These are phyloP conservation scores for Coemansia sp. DNA, from an alignment of 371 early-diverging fungal species.

Conservation along the genomic window DNA sequence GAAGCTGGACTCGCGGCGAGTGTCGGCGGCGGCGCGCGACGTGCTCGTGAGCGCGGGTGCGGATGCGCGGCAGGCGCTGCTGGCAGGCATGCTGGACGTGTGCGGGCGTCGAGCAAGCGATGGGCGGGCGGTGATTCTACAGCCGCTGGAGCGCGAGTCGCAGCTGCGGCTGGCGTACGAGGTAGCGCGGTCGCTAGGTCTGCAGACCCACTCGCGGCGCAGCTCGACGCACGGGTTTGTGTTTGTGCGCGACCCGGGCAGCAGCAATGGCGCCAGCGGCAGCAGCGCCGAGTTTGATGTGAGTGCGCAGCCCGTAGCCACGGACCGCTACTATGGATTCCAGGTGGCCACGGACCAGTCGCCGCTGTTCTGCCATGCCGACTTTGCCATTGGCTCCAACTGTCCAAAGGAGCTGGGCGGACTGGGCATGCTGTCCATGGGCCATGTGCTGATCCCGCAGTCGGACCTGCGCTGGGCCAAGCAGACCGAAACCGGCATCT, in stretches of 20 bases:
- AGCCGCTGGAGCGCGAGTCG: constrained; percentile 21
- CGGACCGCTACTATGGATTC: constrained; percentile 41
- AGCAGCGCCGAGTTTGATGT: constrained; percentile 21
- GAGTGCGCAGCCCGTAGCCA: constrained; percentile 10
- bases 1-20: not conserved
- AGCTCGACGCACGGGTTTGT: constrained; percentile 28
- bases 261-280: not conserved
- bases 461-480: constrained; percentile 96
- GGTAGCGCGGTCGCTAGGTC: constrained; percentile 37
- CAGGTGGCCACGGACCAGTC: constrained; percentile 43
- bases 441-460: constrained; percentile 96
- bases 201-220: constrained; percentile 29
- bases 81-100: constrained; percentile 41
- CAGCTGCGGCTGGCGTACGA: constrained; percentile 42
- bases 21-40: constrained; percentile 19
- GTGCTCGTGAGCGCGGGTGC: constrained; percentile 22
- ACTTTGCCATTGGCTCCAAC: constrained; percentile 45
- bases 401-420: constrained; percentile 97
- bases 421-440: constrained; percentile 98
- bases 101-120: constrained; percentile 27
- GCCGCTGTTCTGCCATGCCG: constrained; percentile 49
- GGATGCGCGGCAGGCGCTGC: constrained; percentile 20
- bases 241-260: constrained; percentile 13
- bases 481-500: constrained; percentile 96
- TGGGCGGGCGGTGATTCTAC: constrained; percentile 18